These are phyloP conservation scores for Podila minutissima DNA, from an alignment of 192 early-diverging fungal genomes.

Conservation along the genomic window DNA sequence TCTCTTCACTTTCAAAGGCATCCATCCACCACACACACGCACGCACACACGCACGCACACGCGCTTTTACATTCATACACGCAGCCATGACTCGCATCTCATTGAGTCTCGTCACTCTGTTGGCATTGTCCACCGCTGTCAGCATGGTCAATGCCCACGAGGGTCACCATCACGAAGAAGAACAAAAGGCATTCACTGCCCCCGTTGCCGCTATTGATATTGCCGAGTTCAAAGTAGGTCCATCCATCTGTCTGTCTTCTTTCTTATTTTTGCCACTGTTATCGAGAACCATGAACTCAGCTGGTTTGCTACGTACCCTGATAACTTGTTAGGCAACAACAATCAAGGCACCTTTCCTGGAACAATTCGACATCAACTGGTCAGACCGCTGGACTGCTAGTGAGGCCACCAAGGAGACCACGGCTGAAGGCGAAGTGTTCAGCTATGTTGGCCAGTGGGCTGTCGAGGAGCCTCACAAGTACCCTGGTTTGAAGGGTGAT, in stretches of 20 bases:
- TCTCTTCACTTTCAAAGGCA: neutral
- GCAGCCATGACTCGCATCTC: conserved; percentile 13
- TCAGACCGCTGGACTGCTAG: conserved; percentile 72
- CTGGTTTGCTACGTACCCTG: too few species aligned
- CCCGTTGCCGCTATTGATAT: neutral
- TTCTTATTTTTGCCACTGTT: too few species aligned
- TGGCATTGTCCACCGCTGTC: conserved; percentile 30
- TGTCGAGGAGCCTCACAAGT: conserved; percentile 71
- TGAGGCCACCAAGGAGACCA: conserved; percentile 72
- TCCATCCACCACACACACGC: neutral
- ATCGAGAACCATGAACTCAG: too few species aligned
- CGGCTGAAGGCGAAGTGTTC: conserved; percentile 74
- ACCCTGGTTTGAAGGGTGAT: conserved; percentile 74
- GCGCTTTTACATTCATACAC: neutral
- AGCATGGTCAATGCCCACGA: conserved; percentile 20
- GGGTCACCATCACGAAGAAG: neutral
- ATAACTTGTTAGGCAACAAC: conserved; percentile 58
- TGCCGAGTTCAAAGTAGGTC: conserved; percentile 18
- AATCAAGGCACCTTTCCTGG: conserved; percentile 72
- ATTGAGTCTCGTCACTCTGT: conserved; percentile 15
- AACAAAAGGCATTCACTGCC: neutral
- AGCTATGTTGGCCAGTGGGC: conserved; percentile 78
- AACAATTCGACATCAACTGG: conserved; percentile 71
- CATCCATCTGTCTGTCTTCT: neutral
- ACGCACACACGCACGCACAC: neutral